Evolutionary conservation across 2,329 filamentous ascomycete species (phyloP).

Genomic region (Colletotrichum agaves): DNA sequence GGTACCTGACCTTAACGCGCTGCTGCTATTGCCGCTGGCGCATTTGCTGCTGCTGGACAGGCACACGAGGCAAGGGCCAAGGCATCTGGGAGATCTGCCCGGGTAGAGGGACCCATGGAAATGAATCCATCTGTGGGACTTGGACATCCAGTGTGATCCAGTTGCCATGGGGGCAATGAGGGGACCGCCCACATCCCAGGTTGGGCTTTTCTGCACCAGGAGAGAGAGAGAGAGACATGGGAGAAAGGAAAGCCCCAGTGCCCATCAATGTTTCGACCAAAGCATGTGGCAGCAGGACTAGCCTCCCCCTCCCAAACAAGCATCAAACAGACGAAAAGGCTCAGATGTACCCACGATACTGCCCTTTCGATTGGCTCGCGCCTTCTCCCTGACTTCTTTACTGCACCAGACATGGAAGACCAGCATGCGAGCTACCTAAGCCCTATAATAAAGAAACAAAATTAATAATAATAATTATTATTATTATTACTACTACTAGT

Average conservation of each 20-base stretch:
- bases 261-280: slow-evolving; percentile 49
- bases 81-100: slow-evolving; percentile 38
- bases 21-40: not conserved
- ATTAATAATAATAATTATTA: too few species aligned
- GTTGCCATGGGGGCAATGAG: slow-evolving; percentile 27
- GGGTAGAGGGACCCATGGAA: slow-evolving; percentile 32
- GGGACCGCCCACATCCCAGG: slow-evolving; percentile 35
- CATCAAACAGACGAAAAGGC: slow-evolving; percentile 53
- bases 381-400: not conserved
- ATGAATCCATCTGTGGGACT: slow-evolving; percentile 16
- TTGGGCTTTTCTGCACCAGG: slow-evolving; percentile 30
- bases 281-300: slow-evolving; percentile 47
- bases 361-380: slow-evolving; percentile 4
- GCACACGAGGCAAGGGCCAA: slow-evolving; percentile 33
- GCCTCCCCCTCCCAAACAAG: slow-evolving; percentile 52
- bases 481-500: too few species aligned
- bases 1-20: slow-evolving; percentile 4
- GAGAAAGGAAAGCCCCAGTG: slow-evolving; percentile 33
- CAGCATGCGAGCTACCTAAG: not conserved
- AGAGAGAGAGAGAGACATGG: not conserved
- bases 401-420: slow-evolving; percentile 1
- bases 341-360: slow-evolving; percentile 22
- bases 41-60: slow-evolving; percentile 15
- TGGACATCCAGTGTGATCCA: slow-evolving; percentile 13
- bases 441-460: too few species aligned